A percentile compares a stretch with the other conserved stretches of the same genome.
Evolutionary conservation across 2,329 filamentous ascomycete species (phyloP).

Genomic region (Pseudogymnoascus sp.): DNA sequence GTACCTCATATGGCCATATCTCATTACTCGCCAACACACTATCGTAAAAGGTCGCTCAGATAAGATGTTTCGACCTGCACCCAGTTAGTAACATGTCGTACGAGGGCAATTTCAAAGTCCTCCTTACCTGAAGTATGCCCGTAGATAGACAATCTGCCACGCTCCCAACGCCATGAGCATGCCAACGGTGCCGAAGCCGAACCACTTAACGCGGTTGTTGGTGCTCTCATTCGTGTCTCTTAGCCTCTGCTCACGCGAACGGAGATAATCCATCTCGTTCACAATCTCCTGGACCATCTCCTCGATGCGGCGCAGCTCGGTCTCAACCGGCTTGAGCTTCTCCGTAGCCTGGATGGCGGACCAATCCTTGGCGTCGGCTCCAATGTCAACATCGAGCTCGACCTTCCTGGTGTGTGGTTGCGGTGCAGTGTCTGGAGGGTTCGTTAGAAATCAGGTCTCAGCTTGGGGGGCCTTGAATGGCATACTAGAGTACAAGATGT

Average conservation of each 20-base stretch:
- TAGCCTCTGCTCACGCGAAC: conserved; percentile 83
- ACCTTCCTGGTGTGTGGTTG: conserved; percentile 53
- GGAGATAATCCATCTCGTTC: conserved; percentile 91
- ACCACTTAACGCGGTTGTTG: conserved; percentile 98
- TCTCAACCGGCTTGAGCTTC: conserved; percentile 96
- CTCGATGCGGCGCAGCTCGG: conserved; percentile 85
- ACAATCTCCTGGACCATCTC: conserved; percentile 87
- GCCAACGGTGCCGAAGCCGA: conserved; percentile 87
- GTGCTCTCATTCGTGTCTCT: conserved; percentile 99
- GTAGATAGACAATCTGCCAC: conserved; percentile 97
- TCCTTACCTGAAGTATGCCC: conserved; percentile 83
- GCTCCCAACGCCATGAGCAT: conserved; percentile 81
- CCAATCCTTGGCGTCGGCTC: conserved; percentile 77
- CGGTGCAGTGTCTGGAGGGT: neutral
- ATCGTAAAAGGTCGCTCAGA: conserved; percentile 34
- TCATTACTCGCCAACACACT: conserved; percentile 3
- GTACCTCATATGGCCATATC: neutral
- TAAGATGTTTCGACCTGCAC: conserved; percentile 60
- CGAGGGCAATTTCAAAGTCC: neutral
- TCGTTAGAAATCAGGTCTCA: neutral
- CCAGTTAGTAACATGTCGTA: conserved; percentile 14
- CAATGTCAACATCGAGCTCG: conserved; percentile 31
- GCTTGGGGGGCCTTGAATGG: neutral
- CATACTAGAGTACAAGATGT: conserved; percentile 43
- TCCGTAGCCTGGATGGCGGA: conserved; percentile 89